Percentiles rank a stretch among this genome's conserved stretches.
phyloP scores from a whole-genome alignment of 768 basidiomycete genomes.

The Dacryopinax spathularia region DNA sequence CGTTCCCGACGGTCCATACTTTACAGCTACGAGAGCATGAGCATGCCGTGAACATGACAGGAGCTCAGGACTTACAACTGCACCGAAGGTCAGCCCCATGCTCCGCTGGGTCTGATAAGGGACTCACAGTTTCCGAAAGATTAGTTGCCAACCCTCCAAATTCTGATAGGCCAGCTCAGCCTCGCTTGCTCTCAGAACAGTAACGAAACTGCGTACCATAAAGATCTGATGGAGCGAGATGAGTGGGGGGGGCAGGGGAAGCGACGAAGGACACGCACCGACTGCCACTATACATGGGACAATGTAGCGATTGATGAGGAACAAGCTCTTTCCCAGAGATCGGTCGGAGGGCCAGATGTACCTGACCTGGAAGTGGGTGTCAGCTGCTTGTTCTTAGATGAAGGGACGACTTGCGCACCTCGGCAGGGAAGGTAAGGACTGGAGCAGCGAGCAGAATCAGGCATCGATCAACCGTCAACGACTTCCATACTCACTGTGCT shows the following conservation, averaged over 20 bases:
- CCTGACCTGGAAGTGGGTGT: slow-evolving; percentile 15
- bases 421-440: neutral
- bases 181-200: no score
- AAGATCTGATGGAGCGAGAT: neutral
- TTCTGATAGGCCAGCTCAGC: neutral
- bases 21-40: neutral
- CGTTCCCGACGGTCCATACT: neutral
- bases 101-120: neutral
- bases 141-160: neutral
- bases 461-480: no score
- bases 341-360: slow-evolving; percentile 22
- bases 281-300: slow-evolving; percentile 16
- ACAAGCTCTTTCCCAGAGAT: slow-evolving; percentile 23
- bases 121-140: neutral
- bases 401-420: neutral
- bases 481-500: no score
- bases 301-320: slow-evolving; percentile 25
- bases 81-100: neutral
- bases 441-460: neutral
- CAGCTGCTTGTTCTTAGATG: neutral
- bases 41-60: neutral
- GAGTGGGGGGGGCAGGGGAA: no score
- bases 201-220: neutral
- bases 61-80: neutral
- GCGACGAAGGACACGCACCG: neutral